Evolutionary conservation across 2,329 filamentous ascomycete species (phyloP), one percentile per base, ranked within the genome.

Genomic region (Aureobasidium sp.): DNA sequence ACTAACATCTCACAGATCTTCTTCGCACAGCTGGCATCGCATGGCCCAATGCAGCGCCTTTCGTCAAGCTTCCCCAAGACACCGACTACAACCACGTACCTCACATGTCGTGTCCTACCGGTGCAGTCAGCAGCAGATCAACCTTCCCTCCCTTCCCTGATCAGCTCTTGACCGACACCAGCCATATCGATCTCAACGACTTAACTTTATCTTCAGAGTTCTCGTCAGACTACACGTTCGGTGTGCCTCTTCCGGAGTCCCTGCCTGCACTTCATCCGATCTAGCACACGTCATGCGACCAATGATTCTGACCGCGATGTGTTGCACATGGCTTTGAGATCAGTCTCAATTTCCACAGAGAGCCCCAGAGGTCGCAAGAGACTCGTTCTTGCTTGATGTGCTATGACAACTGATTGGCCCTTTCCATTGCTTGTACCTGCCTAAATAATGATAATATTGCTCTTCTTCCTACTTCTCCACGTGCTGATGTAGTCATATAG

Each of bases 11-110:
- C n/a, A n/a, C n/a, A n/a, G 93, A 92, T 48, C 82, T 95, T 29
- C 85, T 97, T 36, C 92, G 96, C 77, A 84, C 82, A 67, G 90
- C 89, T 3, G 87, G 86, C 4, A 94, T 97, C 72, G 92, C 93
- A 3, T 97, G 93, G 92, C 93, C 93, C 10, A 94, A 92, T 74
- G 80, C 87, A 25, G 78, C 16, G 27, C 48, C 29, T 13, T 33
- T 55, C 81, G 20, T 92, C 94, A 90, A 93, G 89, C 90, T n/a
- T n/a, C n/a, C 83, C 83, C 25, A 84, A 83, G 43, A 53, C 31
- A 23, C 63, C 59, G 25, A 56, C 42, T 31, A 60, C 54, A 42
- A 48, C 27, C 50, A 40, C 56, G 51, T 47, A 29, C 63, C 33
- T 53, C 45, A 29, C 55, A 55, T 42, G 36, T 67, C 33, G 27